Percentiles rank a stretch among this genome's conserved stretches.
Conservation (phyloP, 2,329 filamentous ascomycete genomes). For the Akanthomyces muscarius region DNA sequence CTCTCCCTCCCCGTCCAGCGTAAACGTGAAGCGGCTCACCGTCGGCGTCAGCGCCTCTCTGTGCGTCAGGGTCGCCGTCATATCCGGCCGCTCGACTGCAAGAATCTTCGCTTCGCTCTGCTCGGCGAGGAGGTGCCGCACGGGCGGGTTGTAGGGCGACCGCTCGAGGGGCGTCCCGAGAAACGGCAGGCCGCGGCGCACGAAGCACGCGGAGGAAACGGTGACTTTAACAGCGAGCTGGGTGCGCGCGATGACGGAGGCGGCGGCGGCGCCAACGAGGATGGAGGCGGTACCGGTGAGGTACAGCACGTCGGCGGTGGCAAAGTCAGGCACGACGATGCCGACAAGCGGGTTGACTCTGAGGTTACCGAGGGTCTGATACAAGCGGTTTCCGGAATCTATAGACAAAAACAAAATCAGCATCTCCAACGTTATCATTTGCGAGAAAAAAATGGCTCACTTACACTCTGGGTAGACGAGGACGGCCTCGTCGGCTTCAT, state of each 20-base stretch:
- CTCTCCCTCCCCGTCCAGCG: slow-evolving; percentile 24
- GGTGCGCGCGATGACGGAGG: slow-evolving; percentile 59
- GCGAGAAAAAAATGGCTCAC: slow-evolving; percentile 17
- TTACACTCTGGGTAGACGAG: slow-evolving; percentile 73
- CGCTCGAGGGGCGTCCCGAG: slow-evolving; percentile 54
- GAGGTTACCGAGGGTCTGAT: slow-evolving; percentile 80
- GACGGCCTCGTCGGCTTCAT: slow-evolving; percentile 43
- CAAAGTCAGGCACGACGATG: slow-evolving; percentile 69
- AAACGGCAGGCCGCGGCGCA: slow-evolving; percentile 64
- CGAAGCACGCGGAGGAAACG: slow-evolving; percentile 57
- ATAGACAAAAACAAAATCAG: slow-evolving; percentile 17
- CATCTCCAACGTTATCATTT: background rate
- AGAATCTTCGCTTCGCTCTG: slow-evolving; percentile 22
- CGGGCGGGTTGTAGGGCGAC: slow-evolving; percentile 76
- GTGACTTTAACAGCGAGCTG: slow-evolving; percentile 70
- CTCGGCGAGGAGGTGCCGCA: slow-evolving; percentile 63
- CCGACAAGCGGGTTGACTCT: slow-evolving; percentile 63
- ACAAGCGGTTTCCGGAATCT: slow-evolving; percentile 75
- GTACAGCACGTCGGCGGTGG: slow-evolving; percentile 69
- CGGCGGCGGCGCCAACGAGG: slow-evolving; percentile 60
- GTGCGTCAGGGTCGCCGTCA: slow-evolving; percentile 52
- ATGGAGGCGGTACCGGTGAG: slow-evolving; percentile 65
- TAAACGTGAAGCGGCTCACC: slow-evolving; percentile 60
- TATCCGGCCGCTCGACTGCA: slow-evolving; percentile 21
- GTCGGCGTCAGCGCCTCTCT: slow-evolving; percentile 61